Evolutionary conservation across 176 grass and related monocot genomes (phyloP), one percentile per base, ranked within the genome.

Genomic region (Triticum turgidum): DNA sequence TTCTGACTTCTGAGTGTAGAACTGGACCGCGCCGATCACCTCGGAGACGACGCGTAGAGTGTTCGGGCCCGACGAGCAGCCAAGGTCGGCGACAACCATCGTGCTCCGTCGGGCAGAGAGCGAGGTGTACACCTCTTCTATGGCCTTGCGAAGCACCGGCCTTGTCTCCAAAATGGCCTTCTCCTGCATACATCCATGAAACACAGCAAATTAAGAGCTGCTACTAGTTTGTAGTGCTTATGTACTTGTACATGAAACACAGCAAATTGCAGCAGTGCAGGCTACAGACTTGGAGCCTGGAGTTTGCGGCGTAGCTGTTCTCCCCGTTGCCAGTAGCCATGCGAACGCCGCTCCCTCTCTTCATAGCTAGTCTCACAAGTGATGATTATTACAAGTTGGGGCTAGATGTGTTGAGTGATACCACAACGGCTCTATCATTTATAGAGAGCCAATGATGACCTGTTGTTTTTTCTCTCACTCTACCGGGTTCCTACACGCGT

Each of bases 31-130:
- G 9, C 24, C 17, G 11, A 95, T 84, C 35, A 89, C 93, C 49
- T 87, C 65, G 0, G 79, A 63, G 12, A 92, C 20, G 14, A 95
- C 21, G 1, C 67, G 42, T 5, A 95, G 52, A 3, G 93, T 80
- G 56, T 91, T 95, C 0, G 83, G 83, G 3, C 93, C 86, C 0
- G 88, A 91, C 0, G 88, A 91, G 76, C 93, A 95, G 5, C 93
- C 93, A 0, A 95, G 73, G 73, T 95, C 93, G 1, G 67, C 90
- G 5, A 85, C 34, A 5, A 83, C 77, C 77, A 95, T 91, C 4
- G 21, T 85, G 61, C 79, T 90, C 76, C 4, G 2, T 21, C 0
- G 68, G 22, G 2, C 3, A 42, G 61, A 76, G n/a, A 89, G 58
- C 10, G 59, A 69, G 35, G 3, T 58, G 68, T 59, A 76, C 12